phyloP scores from a whole-genome alignment of 208 protist species.

The Wallacemonas sp. region DNA sequence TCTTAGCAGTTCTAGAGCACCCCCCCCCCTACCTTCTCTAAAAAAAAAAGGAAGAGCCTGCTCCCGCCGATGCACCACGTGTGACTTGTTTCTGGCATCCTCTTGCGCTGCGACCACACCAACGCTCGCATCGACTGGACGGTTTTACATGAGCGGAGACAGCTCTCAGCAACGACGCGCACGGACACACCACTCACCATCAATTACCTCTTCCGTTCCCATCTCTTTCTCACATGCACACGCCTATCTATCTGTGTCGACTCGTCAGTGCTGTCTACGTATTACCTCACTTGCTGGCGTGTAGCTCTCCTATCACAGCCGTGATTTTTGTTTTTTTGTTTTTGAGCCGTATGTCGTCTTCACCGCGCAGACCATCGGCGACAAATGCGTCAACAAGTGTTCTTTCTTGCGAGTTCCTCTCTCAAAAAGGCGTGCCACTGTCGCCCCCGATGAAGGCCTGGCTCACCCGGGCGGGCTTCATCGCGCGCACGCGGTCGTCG shows the following conservation, averaged over 20 bases:
- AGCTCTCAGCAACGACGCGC: no score
- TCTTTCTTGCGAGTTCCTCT: slow-evolving; percentile 56
- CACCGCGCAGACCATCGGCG: background rate
- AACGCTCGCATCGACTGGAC: no score
- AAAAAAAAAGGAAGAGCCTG: background rate
- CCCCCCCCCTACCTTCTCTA: background rate
- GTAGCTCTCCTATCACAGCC: background rate
- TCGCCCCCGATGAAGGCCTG: slow-evolving; percentile 58
- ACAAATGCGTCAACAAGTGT: slow-evolving; percentile 15
- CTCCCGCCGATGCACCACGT: no score
- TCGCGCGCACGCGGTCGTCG: slow-evolving; percentile 46
- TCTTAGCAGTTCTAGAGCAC: no score
- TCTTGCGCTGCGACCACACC: no score
- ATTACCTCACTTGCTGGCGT: background rate
- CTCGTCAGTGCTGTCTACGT: background rate
- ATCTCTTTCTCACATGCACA: no score
- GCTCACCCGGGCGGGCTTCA: slow-evolving; percentile 61
- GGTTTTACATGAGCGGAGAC: no score
- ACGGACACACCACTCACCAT: no score
- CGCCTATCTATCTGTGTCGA: no score
- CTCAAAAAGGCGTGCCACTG: slow-evolving; percentile 45
- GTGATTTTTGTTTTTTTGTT: slow-evolving; percentile 18
- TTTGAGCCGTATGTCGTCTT: slow-evolving; percentile 11
- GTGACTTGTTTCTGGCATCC: no score
- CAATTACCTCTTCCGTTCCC: no score